These are phyloP conservation scores for Symmetrospora coprosmae DNA, from an alignment of 768 basidiomycete genomes.

Conservation along the genomic window DNA sequence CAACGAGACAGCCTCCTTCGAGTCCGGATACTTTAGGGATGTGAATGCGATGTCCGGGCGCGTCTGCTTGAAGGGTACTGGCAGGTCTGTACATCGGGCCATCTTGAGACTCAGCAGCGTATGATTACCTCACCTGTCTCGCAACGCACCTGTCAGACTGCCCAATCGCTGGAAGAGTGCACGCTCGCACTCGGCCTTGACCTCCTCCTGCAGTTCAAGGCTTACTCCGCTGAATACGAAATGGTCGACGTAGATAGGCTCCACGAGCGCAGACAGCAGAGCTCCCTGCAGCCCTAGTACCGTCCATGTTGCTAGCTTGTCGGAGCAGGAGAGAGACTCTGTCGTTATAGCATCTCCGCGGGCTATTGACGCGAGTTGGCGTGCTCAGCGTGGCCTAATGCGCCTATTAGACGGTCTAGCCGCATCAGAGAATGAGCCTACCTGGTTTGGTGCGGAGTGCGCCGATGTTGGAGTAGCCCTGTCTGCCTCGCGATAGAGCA, in stretches of 20 bases:
- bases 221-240: slow-evolving; percentile 64
- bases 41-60: slow-evolving; percentile 31
- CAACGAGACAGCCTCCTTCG: slow-evolving; percentile 3
- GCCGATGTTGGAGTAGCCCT: slow-evolving; percentile 59
- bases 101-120: slow-evolving; percentile 32
- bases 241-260: slow-evolving; percentile 49
- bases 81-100: neutral
- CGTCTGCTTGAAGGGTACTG: neutral
- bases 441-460: slow-evolving; percentile 87
- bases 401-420: neutral
- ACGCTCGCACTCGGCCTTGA: slow-evolving; percentile 52
- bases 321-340: slow-evolving; percentile 77
- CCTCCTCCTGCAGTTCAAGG: slow-evolving; percentile 37
- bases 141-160: slow-evolving; percentile 24
- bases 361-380: too few species aligned
- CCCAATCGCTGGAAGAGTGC: slow-evolving; percentile 53
- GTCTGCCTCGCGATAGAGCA: slow-evolving; percentile 48
- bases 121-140: neutral
- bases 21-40: neutral
- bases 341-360: slow-evolving; percentile 76
- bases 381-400: too few species aligned
- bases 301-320: slow-evolving; percentile 82
- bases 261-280: slow-evolving; percentile 46
- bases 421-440: neutral
- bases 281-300: slow-evolving; percentile 76